Evolutionary conservation across 148 eudicot species (phyloP), one percentile per base, ranked within the genome.

Genomic region (Pharnaceum exiguum): DNA sequence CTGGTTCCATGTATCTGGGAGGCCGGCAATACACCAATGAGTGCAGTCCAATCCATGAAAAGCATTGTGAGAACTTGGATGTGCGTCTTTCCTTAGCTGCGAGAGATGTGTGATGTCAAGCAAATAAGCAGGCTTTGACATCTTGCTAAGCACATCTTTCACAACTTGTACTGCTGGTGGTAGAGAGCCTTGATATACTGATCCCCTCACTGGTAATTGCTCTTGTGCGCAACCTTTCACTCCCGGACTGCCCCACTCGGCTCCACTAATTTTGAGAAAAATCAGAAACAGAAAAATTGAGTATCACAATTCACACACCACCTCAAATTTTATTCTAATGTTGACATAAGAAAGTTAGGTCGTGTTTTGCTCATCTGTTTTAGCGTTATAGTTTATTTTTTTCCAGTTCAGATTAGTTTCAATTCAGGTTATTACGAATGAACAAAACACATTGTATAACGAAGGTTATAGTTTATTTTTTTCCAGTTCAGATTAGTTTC

Each of bases 1-100:
- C 30, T 75, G 71, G 55, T 83, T 83, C 89, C 89, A 83, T 13
- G 85, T 83, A 57, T 83, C 89, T 2, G 90, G 82, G 16, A 84
- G 63, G 0, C 90, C 90, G 16, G 85, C 79, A 27, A 84, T 46
- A 21, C 90, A 80, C 90, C 90, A 84, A 44, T 85, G 91, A 33
- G 79, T 81, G 51, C 91, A 85, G 49, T 85, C 93, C 42, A 67
- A 58, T 9, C 66, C 68, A 7, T 46, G 46, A 4, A 51, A 35
- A 3, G 70, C 71, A 35, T 77, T 74, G 52, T 77, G 67, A 12
- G 66, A 43, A 16, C 75, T 51, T 0, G 93, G 87, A 47, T 85
- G 93, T 1, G 65, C 93, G 60, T 85, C 93, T 66, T 74, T 77
- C 4, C 93, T 75, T 13, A 77, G 44, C 40, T 72, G 71, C 9